Percentiles rank a stretch among this genome's conserved stretches.
Evolutionary conservation across 108 stramenopile genomes (phyloP).

Genomic region (Nitzschia putrida): DNA sequence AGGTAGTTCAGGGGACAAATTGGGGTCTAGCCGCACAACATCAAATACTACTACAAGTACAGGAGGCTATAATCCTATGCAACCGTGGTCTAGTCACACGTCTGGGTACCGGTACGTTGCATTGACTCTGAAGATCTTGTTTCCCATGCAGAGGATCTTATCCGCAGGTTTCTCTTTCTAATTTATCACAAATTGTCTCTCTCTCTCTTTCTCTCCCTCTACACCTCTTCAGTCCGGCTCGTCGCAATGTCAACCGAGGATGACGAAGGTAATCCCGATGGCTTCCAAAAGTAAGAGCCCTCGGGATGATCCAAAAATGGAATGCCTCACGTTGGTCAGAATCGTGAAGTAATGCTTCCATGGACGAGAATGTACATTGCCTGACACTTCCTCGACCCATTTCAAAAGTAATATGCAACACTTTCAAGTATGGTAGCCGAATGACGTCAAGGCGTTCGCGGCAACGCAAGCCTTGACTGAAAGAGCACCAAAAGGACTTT

Average conservation of each 20-base stretch:
- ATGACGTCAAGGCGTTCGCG: too few species aligned
- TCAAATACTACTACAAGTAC: background rate
- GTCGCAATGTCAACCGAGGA: slow-evolving; percentile 18
- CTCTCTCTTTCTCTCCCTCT: background rate
- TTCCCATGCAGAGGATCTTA: background rate
- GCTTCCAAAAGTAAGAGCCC: background rate
- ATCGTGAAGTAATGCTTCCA: too few species aligned
- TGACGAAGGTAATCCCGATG: slow-evolving; percentile 16
- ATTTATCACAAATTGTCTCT: too few species aligned
- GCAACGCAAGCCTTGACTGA: too few species aligned
- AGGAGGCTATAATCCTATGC: slow-evolving; percentile 33
- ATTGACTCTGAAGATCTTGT: slow-evolving; percentile 5
- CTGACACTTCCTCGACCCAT: too few species aligned
- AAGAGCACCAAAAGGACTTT: too few species aligned
- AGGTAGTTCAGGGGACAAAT: background rate
- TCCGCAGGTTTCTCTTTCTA: background rate
- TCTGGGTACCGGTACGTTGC: slow-evolving; percentile 30
- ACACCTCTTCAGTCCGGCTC: background rate
- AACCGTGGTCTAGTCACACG: slow-evolving; percentile 22
- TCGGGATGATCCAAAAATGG: background rate
- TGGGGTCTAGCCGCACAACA: slow-evolving; percentile 11
- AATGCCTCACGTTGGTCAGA: background rate
- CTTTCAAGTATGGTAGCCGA: too few species aligned
- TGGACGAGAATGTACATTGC: too few species aligned
- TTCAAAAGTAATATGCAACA: too few species aligned